Evolutionary conservation across 148 eudicot genomes (phyloP), one percentile per base, ranked within the genome.

Genomic region (Rhododendron williamsianum): DNA sequence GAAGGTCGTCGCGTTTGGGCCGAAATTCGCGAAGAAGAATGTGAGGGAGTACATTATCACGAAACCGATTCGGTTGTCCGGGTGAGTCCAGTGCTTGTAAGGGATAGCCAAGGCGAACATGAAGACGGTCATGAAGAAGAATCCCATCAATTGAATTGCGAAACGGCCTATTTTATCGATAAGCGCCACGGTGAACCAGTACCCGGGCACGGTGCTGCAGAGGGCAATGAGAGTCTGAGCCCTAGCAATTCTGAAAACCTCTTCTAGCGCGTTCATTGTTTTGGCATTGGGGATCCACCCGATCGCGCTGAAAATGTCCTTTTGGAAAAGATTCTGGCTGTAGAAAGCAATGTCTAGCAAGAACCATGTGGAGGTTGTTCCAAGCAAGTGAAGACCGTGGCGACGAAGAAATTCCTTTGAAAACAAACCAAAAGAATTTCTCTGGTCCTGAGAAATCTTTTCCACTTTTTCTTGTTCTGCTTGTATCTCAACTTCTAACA

Each of bases 311-410:
- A 76, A 76, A 43, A 76, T 76, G 51, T 76, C 80, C 52, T 76
- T 76, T 10, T 76, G 80, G 48, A 76, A 76, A 3, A 76, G 80
- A 10, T 76, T 76, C 23, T 76, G 80, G 51, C 80, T 76, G 52
- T 76, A 76, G 48, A 76, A 76, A 7, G 80, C 80, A 76, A 76
- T 76, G 80, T 76, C 80, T 38, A 76, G 52, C 80, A 76, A 41
- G 16, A 76, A 76, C 80, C 80, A 76, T 7, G 80, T 76, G 52
- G 49, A 38, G 25, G 80, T 41, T 2, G 80, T 76, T 23, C 80
- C 80, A 9, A 76, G 80, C 80, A 76, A 43, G 80, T 76, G 80
- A 76, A 76, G 52, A 13, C 80, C 80, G 4, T 76, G 80, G 80
- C 80, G 80, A 43, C 49, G 80, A 1, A 76, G 80, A 9, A 76